Evolutionary conservation across 2,329 filamentous ascomycete species (phyloP).

Genomic region (Allantophomopsis cytisporea): DNA sequence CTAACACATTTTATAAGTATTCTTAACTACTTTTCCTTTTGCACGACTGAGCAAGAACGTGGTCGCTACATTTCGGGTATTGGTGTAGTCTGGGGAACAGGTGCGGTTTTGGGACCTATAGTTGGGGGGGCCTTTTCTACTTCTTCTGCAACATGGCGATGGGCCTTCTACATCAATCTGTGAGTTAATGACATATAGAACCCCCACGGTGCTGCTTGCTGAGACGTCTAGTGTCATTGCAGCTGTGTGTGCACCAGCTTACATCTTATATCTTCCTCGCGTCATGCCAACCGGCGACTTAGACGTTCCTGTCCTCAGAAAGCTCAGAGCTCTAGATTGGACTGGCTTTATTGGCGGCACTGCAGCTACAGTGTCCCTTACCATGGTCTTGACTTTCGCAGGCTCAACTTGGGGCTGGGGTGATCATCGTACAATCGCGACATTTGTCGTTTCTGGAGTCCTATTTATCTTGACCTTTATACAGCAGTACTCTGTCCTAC

Average conservation of each 20-base stretch:
- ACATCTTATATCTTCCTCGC: slow-evolving; percentile 8
- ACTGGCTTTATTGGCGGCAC: slow-evolving; percentile 19
- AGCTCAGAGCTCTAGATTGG: slow-evolving; percentile 15
- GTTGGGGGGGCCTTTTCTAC: slow-evolving; percentile 18
- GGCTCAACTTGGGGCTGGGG: slow-evolving; percentile 14
- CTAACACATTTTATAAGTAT: background rate
- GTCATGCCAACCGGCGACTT: slow-evolving; percentile 1
- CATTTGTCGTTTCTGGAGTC: slow-evolving; percentile 27
- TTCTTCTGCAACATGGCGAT: slow-evolving; percentile 20
- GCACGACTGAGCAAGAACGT: slow-evolving; percentile 4
- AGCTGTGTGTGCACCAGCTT: slow-evolving; percentile 9
- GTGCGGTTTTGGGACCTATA: slow-evolving; percentile 2
- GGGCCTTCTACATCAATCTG: slow-evolving; percentile 21
- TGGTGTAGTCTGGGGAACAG: slow-evolving; percentile 2
- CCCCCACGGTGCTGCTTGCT: slow-evolving; percentile 16
- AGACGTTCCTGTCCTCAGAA: background rate
- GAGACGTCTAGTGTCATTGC: slow-evolving; percentile 11
- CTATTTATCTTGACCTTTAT: slow-evolving; percentile 5
- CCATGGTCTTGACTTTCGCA: slow-evolving; percentile 14
- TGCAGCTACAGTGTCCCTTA: slow-evolving; percentile 10
- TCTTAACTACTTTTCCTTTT: slow-evolving; percentile 1
- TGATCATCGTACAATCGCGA: slow-evolving; percentile 6
- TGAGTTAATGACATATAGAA: background rate
- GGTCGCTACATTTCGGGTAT: slow-evolving; percentile 1
- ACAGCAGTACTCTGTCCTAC: slow-evolving; percentile 8